Conservation (phyloP, 2,329 filamentous ascomycete genomes). For the Aureobasidium sp. region DNA sequence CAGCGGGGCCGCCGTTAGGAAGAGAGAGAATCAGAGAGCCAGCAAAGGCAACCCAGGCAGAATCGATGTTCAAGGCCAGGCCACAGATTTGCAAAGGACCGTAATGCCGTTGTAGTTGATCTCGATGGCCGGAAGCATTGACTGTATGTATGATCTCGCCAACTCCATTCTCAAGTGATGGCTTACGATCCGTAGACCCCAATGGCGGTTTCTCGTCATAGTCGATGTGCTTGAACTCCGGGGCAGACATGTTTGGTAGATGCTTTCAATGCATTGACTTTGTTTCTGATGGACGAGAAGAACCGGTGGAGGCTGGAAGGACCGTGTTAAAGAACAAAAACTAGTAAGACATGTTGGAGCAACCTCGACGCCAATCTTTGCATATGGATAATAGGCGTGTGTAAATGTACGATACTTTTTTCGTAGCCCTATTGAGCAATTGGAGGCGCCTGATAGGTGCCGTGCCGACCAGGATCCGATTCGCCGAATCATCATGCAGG, state of each 20-base stretch:
- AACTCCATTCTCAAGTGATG: conserved; percentile 15
- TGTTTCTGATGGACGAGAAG: no score
- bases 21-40: conserved; percentile 50
- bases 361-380: neutral
- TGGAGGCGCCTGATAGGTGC: neutral
- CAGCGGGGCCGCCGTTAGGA: conserved; percentile 29
- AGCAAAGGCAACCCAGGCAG: conserved; percentile 56
- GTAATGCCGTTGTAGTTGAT: conserved; percentile 56
- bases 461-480: neutral
- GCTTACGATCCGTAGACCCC: neutral
- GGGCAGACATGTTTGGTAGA: neutral
- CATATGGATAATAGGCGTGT: conserved; percentile 4
- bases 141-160: conserved; percentile 34
- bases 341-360: neutral
- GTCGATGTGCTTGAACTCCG: neutral
- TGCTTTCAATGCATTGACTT: neutral
- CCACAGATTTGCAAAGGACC: conserved; percentile 47
- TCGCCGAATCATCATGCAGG: neutral
- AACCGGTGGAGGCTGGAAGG: neutral
- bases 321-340: neutral
- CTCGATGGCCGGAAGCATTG: conserved; percentile 56
- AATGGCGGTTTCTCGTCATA: neutral
- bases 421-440: neutral
- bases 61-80: conserved; percentile 51
- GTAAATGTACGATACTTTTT: neutral